Base-by-base conservation (phyloP, 768 basidiomycete species). In the Hericium erinaceus region DNA sequence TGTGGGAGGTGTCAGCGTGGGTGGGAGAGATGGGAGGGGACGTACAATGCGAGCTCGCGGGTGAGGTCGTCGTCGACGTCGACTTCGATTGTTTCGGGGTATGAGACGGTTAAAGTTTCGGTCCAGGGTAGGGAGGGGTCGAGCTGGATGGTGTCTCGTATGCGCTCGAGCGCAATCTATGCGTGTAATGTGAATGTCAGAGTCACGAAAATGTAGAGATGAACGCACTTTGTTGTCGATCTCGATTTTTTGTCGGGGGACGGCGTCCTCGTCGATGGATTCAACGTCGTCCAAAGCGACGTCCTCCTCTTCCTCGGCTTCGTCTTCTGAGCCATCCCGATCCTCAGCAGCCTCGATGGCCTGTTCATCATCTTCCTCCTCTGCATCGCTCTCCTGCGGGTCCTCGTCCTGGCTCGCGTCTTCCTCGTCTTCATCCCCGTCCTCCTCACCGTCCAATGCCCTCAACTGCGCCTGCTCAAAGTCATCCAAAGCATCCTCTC, bases 11-110 rank as follows among this genome's bases (percentile, higher is more conserved):
- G 44, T 52, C 52, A 16, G 39, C 3, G 22, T 18, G 40, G 48
- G 16, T n/a, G 22, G 40, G n/a, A 13, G 26, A 44, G 41, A 38
- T 5, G 55, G 49, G 40, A 41, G 26, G 33, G 38, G 8, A 77
- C 91, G 60, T 70, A 98, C 94, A 99, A 98, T 16, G 92, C 90
- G 46, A 98, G 81, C 73, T 99, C 97, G 58, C 97, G 89, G 64
- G 91, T 88, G 24, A 99, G 77, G 70, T 98, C 95, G 69, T 94
- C 89, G 54, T 89, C 71, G 24, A 92, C 84, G 62, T 92, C 87
- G 37, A 84, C 85, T 3, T 85, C 79, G 57, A 91, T 85, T 18
- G 78, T 77, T 58, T 87, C 73, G 5, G 92, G 87, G 70, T 84
- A 93, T 26, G 83, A 74, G 4, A 93, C 67, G 0, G 78, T 75